Evolutionary conservation across 2,329 filamentous ascomycete species (phyloP).

Genomic region (Fusarium heterosporum): DNA sequence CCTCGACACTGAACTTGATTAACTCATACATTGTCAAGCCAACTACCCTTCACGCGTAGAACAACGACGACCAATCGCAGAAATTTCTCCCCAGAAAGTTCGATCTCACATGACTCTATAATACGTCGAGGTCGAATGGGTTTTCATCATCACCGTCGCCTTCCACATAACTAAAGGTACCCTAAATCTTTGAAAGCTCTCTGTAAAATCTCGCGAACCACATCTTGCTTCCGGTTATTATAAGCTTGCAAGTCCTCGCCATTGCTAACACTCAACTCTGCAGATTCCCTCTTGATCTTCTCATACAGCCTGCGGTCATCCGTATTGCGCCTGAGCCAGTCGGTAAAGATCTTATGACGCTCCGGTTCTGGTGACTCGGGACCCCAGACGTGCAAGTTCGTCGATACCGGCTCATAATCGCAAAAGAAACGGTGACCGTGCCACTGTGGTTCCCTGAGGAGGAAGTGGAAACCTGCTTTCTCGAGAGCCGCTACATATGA

Average conservation of each 20-base stretch:
- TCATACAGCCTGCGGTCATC: constrained; percentile 56
- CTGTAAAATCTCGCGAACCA: constrained; percentile 54
- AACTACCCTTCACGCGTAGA: no score
- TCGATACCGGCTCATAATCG: constrained; percentile 50
- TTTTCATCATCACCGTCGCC: no score
- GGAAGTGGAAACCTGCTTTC: constrained; percentile 58
- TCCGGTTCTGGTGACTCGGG: constrained; percentile 56
- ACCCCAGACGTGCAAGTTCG: constrained; percentile 63
- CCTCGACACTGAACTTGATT: no score
- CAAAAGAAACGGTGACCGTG: constrained; percentile 62
- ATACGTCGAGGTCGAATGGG: no score
- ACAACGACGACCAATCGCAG: no score
- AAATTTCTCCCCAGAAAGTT: no score
- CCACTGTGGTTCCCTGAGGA: constrained; percentile 60
- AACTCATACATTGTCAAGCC: no score
- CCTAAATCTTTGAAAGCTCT: constrained; percentile 46
- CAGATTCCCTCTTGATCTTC: constrained; percentile 1
- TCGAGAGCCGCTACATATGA: constrained; percentile 59
- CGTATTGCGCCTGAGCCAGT: constrained; percentile 56
- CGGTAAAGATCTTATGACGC: constrained; percentile 58
- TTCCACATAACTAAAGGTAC: constrained; percentile 10
- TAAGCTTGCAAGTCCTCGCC: constrained; percentile 53
- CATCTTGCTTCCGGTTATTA: constrained; percentile 56
- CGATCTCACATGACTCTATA: no score
- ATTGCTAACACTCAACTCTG: constrained; percentile 31